Evolutionary conservation across 306 rosid genomes (phyloP), one percentile per base, ranked within the genome.

Genomic region (Trichosanthes cucumerina): DNA sequence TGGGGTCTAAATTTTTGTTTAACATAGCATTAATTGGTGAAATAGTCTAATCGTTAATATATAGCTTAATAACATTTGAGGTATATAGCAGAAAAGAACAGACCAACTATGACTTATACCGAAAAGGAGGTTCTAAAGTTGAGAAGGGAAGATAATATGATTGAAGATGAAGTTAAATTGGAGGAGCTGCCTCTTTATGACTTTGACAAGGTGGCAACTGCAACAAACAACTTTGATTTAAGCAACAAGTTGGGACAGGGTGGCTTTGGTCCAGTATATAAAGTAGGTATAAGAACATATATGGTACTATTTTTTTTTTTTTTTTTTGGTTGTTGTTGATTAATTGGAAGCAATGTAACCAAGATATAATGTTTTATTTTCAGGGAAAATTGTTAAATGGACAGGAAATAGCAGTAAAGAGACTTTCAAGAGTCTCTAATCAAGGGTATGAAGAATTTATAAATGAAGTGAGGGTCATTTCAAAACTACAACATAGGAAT

Each of bases 331-430:
- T n/a, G n/a, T n/a, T 57, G 33, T 26, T n/a, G 33, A 57, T 57
- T 23, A 57, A 57, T 57, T 53, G 24, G 59, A 53, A 53, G 24
- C 59, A 57, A 28, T 62, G 54, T 49, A 13, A 14, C 54, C 5
- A 14, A 49, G 54, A 49, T 3, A 36, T 3, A 14, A 44, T 44
- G 49, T 44, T 49, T 14, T 49, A 1, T 3, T 49, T 56, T 0
- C 26, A 86, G 89, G 91, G 88, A 59, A 28, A 36, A 76, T 14
- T 84, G 49, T 33, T 63, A 13, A 76, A 88, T 50, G 89, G 89
- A 2, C 87, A 82, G 41, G 86, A 84, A 80, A 72, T 88, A 56
- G 91, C 91, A 0, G 83, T 86, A 5, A 86, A 84, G 75, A 88
- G 85, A 77, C 85, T 88, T 10, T 86, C 89, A 0, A 83, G 73